Conservation (phyloP, 2,329 filamentous ascomycete species). For the Bipolaris cookei region DNA sequence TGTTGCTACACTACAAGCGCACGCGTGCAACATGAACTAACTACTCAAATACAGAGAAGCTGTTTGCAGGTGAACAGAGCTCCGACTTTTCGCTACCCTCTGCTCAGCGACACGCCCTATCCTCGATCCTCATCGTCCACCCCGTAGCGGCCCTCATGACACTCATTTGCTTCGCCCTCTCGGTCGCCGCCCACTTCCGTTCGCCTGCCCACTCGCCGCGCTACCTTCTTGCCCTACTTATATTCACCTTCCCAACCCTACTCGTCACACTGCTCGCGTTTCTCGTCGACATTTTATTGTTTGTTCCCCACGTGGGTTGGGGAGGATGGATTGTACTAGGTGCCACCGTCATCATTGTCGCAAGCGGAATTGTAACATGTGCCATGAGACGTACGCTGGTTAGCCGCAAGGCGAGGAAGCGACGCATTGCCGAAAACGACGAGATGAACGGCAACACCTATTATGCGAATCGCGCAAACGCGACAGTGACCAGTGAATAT, state of each 20-base stretch:
- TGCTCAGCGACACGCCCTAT: slow-evolving; percentile 71
- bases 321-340: slow-evolving; percentile 92
- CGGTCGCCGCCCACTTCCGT: slow-evolving; percentile 83
- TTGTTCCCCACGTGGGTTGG: slow-evolving; percentile 92
- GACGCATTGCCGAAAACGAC: slow-evolving; percentile 88
- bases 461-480: slow-evolving; percentile 63
- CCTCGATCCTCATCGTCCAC: slow-evolving; percentile 88
- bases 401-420: slow-evolving; percentile 89
- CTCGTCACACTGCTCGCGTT: slow-evolving; percentile 85
- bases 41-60: slow-evolving; percentile 49
- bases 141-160: slow-evolving; percentile 87
- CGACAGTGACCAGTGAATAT: slow-evolving; percentile 46
- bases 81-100: slow-evolving; percentile 69
- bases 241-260: slow-evolving; percentile 84
- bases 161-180: slow-evolving; percentile 81
- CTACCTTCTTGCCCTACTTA: slow-evolving; percentile 83
- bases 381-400: slow-evolving; percentile 93
- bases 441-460: slow-evolving; percentile 97
- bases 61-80: slow-evolving; percentile 55
- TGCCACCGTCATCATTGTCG: slow-evolving; percentile 82
- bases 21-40: slow-evolving; percentile 18
- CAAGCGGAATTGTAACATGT: slow-evolving; percentile 85
- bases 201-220: slow-evolving; percentile 86
- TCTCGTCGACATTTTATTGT: slow-evolving; percentile 89
- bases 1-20: slow-evolving; percentile 23